phyloP scores from a whole-genome alignment of 1,284 basidiomycete genomes.

The Ganoderma resinaceum region DNA sequence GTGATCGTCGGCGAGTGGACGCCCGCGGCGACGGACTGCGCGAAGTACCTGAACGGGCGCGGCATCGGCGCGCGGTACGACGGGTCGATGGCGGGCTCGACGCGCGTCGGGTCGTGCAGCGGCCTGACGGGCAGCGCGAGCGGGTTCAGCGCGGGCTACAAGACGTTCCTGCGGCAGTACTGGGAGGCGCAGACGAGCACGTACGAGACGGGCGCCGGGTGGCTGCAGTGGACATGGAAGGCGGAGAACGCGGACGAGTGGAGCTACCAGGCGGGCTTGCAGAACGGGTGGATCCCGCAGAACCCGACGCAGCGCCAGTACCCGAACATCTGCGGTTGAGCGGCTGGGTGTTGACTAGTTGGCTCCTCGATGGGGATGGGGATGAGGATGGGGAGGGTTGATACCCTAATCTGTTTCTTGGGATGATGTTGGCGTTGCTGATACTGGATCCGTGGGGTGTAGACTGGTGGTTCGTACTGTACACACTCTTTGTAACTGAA shows the following conservation, averaged over 20 bases:
- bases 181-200: slow-evolving; percentile 79
- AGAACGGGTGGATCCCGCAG: slow-evolving; percentile 85
- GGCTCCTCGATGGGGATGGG: neutral
- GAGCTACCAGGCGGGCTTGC: slow-evolving; percentile 80
- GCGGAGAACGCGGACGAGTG: slow-evolving; percentile 78
- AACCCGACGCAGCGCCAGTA: slow-evolving; percentile 58
- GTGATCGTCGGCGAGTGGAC: slow-evolving; percentile 88
- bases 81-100: slow-evolving; percentile 74
- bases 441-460: neutral
- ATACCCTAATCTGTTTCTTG: neutral
- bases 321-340: slow-evolving; percentile 56
- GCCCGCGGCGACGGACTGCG: slow-evolving; percentile 86
- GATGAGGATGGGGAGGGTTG: neutral
- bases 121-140: slow-evolving; percentile 76
- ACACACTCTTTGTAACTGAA: neutral
- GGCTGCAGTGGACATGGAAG: slow-evolving; percentile 71
- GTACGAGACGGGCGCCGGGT: slow-evolving; percentile 72
- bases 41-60: slow-evolving; percentile 69
- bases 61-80: slow-evolving; percentile 80
- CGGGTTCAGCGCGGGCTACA: slow-evolving; percentile 81
- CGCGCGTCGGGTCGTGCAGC: slow-evolving; percentile 73
- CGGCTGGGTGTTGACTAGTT: neutral
- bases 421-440: neutral
- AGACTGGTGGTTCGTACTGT: neutral
- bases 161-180: slow-evolving; percentile 81